These are phyloP conservation scores for Physcomitrellopsis africana DNA, from an alignment of 225 moss, liverwort and hornwort species.

Conservation along the genomic window DNA sequence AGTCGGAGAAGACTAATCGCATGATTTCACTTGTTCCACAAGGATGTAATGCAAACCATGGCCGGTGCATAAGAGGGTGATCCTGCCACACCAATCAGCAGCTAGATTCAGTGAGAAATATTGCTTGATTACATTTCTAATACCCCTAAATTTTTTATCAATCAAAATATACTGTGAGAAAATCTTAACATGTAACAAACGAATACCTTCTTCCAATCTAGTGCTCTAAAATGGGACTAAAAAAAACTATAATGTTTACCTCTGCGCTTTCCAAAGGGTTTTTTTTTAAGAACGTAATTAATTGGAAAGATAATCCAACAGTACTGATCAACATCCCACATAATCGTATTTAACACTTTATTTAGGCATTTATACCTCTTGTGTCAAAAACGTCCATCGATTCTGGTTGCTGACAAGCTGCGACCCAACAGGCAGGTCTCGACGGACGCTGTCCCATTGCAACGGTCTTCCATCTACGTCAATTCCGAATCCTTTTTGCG, in stretches of 20 bases:
- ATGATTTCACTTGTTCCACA: constrained; percentile 86
- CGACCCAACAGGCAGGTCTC: constrained; percentile 59
- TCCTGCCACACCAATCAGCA: constrained; percentile 56
- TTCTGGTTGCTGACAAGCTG: constrained; percentile 53
- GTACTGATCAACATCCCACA: not conserved
- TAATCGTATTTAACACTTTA: not conserved
- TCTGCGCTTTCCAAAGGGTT: not conserved
- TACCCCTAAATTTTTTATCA: constrained; percentile 4
- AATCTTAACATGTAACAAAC: not conserved
- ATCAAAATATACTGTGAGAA: not conserved
- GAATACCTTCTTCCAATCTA: constrained; percentile 13
- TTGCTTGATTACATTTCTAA: not conserved
- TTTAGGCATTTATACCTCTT: constrained; percentile 59
- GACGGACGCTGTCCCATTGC: constrained; percentile 54
- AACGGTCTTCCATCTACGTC: constrained; percentile 68
- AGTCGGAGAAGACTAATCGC: constrained; percentile 60
- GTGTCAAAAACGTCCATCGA: constrained; percentile 94
- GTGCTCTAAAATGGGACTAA: not conserved
- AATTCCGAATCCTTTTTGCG: constrained; percentile 10
- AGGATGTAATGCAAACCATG: constrained; percentile 90
- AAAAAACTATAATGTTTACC: not conserved
- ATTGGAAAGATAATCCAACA: not conserved
- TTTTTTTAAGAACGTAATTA: not conserved
- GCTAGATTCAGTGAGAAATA: not conserved
- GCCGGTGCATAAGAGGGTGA: constrained; percentile 80